Evolutionary conservation across 305 asterid species (phyloP).

Genomic region (Solanum chacoense): DNA sequence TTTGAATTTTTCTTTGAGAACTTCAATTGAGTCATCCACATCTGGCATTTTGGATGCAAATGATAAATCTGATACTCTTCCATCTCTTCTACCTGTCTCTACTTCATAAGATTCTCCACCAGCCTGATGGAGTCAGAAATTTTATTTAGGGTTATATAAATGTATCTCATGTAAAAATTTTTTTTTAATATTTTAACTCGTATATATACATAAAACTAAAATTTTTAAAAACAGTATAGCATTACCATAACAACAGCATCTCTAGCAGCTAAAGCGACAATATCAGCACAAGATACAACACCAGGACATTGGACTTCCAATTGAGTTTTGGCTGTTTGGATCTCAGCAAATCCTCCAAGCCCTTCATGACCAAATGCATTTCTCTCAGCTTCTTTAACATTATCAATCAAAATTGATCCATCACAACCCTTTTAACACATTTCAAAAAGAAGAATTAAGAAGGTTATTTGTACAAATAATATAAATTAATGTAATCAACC

Average conservation of each 20-base stretch:
- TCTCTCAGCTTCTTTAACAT: conserved; percentile 5
- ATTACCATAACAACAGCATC: conserved; percentile 24
- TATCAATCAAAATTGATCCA: conserved; percentile 30
- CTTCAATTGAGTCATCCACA: conserved; percentile 24
- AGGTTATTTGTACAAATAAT: not conserved
- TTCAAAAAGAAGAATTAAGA: not conserved
- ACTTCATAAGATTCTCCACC: conserved; percentile 27
- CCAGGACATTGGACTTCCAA: conserved; percentile 27
- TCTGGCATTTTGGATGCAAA: conserved; percentile 33
- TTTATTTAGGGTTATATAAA: not conserved
- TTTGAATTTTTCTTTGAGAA: conserved; percentile 22
- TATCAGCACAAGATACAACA: conserved; percentile 32
- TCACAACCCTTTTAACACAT: conserved; percentile 23
- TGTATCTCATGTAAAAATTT: not conserved
- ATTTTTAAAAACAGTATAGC: not conserved
- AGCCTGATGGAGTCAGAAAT: not conserved
- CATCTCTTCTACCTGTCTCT: conserved; percentile 37
- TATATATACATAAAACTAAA: not conserved
- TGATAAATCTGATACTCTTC: conserved; percentile 14
- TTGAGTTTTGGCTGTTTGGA: conserved; percentile 12
- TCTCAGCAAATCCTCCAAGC: conserved; percentile 16
- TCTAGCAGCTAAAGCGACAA: conserved; percentile 37
- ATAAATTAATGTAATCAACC: too few species aligned
- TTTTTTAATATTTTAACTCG: too few species aligned
- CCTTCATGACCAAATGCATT: conserved; percentile 22